Evolutionary conservation across 306 rosid species (phyloP).

Genomic region (Medicago truncatula): DNA sequence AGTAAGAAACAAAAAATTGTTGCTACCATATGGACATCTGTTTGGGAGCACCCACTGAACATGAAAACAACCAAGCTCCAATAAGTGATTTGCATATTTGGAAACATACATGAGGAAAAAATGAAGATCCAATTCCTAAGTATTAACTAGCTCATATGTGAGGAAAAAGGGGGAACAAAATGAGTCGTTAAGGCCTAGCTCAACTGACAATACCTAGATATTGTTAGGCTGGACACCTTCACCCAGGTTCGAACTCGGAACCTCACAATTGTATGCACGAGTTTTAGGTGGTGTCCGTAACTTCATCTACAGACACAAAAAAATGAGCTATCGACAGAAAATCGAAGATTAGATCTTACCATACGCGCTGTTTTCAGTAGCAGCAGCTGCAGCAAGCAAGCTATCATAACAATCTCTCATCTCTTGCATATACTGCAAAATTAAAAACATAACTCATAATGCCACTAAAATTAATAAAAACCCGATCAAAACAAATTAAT

Average conservation of each 20-base stretch:
- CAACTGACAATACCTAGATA: no score
- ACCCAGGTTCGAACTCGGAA: no score
- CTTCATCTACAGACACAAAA: no score
- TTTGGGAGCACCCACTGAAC: not conserved
- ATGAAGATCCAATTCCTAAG: constrained; percentile 4
- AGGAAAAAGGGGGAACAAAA: not conserved
- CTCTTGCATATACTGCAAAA: constrained; percentile 78
- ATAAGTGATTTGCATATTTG: not conserved
- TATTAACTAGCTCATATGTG: not conserved
- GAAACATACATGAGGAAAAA: not conserved
- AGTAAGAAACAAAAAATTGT: not conserved
- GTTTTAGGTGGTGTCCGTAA: no score
- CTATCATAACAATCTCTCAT: constrained; percentile 88
- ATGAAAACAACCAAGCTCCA: not conserved
- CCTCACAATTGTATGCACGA: no score
- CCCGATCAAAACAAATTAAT: constrained; percentile 1
- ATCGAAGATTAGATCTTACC: constrained; percentile 51
- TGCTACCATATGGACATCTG: not conserved
- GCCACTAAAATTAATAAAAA: constrained; percentile 3
- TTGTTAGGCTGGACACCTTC: no score
- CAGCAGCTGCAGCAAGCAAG: constrained; percentile 90
- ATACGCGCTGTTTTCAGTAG: constrained; percentile 80
- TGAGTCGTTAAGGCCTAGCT: no score
- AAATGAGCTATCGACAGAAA: constrained; percentile 8
- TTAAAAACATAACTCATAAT: constrained; percentile 19